A percentile compares a stretch with the other conserved stretches of the same genome.
These are phyloP conservation scores for Phialemoniopsis sp. DNA, from an alignment of 2,329 filamentous ascomycete genomes.

Conservation along the genomic window DNA sequence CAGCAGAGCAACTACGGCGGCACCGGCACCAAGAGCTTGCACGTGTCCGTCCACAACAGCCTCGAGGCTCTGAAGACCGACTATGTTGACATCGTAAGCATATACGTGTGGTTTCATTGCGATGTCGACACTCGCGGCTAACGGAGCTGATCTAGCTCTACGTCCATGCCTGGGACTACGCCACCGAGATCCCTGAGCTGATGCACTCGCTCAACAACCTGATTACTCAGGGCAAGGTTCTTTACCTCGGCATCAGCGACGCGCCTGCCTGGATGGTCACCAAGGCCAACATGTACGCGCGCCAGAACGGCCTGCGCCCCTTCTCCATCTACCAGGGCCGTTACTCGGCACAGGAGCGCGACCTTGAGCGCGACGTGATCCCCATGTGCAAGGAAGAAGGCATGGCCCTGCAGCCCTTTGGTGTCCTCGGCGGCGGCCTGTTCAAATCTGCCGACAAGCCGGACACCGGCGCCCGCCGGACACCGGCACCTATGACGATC, in stretches of 20 bases:
- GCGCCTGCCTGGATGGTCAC: slow-evolving; percentile 66
- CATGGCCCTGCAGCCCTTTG: no score
- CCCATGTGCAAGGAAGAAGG: slow-evolving; percentile 8
- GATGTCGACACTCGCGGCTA: no score
- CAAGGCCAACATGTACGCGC: slow-evolving; percentile 37
- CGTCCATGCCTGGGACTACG: no score
- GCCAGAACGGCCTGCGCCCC: slow-evolving; percentile 63
- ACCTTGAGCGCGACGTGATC: slow-evolving; percentile 15
- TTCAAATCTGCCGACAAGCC: no score
- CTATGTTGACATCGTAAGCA: slow-evolving; percentile 39
- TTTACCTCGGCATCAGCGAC: slow-evolving; percentile 65
- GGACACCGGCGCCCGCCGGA: slow-evolving; percentile 18
- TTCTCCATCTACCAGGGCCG: slow-evolving; percentile 67
- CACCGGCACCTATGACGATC: slow-evolving; percentile 38
- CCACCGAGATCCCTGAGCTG: no score
- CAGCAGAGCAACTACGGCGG: slow-evolving; percentile 37
- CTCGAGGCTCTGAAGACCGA: slow-evolving; percentile 39
- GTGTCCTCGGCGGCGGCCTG: no score
- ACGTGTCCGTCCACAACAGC: slow-evolving; percentile 34
- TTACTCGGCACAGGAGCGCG: slow-evolving; percentile 44
- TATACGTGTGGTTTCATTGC: no score
- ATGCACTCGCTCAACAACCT: no score
- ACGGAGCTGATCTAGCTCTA: no score
- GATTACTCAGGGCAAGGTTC: neutral
- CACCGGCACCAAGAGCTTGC: slow-evolving; percentile 35